A percentile compares a stretch with the other conserved stretches of the same genome.
These are phyloP conservation scores for Nannizziopsis barbatae DNA, from an alignment of 2,329 filamentous ascomycete genomes.

Conservation along the genomic window DNA sequence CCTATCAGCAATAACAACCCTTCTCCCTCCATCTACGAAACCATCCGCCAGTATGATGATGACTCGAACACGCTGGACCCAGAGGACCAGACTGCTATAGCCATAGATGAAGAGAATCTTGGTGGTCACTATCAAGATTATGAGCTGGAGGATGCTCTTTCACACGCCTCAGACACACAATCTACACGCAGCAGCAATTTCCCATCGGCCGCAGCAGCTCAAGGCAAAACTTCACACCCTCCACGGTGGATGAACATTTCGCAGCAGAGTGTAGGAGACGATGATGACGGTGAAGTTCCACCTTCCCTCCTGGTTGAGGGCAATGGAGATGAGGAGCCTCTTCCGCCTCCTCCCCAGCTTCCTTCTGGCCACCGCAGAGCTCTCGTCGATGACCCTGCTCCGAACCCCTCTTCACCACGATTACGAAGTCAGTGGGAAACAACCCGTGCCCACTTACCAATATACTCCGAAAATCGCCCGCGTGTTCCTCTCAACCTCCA, in stretches of 20 bases:
- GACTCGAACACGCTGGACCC: constrained; percentile 33
- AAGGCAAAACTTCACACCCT: constrained; percentile 3
- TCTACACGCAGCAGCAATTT: constrained; percentile 32
- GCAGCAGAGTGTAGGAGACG: constrained; percentile 20
- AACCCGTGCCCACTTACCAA: constrained; percentile 35
- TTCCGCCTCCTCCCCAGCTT: constrained; percentile 32
- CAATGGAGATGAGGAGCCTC: constrained; percentile 29
- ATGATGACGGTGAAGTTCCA: constrained; percentile 43
- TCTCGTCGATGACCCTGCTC: constrained; percentile 16
- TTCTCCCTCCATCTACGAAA: constrained; percentile 23
- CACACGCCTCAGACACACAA: constrained; percentile 41
- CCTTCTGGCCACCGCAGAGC: constrained; percentile 18
- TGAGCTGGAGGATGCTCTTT: constrained; percentile 47
- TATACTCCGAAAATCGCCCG: constrained; percentile 16
- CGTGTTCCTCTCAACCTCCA: constrained; percentile 2
- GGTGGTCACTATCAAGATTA: constrained; percentile 44
- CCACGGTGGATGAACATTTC: constrained; percentile 24
- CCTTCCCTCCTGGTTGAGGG: constrained; percentile 52
- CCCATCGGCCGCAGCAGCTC: background rate
- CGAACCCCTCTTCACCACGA: constrained; percentile 29
- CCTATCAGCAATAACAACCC: constrained; percentile 30
- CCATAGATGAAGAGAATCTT: constrained; percentile 40
- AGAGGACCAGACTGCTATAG: constrained; percentile 39
- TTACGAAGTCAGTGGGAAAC: constrained; percentile 41
- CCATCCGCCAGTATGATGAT: constrained; percentile 23